These are phyloP conservation scores for Paecilomyces formosus DNA, from an alignment of 2,329 filamentous ascomycete genomes.

Conservation along the genomic window DNA sequence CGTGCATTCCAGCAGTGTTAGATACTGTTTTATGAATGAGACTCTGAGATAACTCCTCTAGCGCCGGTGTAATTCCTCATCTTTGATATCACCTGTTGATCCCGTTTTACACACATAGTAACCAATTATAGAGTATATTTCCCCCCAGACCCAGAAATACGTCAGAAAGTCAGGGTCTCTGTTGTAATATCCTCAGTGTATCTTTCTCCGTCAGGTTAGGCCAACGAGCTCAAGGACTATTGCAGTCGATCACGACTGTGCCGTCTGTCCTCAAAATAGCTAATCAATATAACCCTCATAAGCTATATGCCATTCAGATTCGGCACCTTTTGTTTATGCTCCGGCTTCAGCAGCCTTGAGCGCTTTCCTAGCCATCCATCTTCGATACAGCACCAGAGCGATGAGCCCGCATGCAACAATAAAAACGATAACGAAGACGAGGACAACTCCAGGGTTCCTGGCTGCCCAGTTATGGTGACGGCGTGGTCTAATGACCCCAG, in stretches of 20 bases:
- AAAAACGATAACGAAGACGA: conserved; percentile 57
- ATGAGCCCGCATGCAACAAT: conserved; percentile 46
- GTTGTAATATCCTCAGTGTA: no score
- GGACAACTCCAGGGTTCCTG: conserved; percentile 51
- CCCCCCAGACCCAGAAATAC: background rate
- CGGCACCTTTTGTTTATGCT: background rate
- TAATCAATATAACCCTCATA: background rate
- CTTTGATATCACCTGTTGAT: background rate
- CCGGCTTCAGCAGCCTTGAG: conserved; percentile 11
- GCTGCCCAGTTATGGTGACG: conserved; percentile 47
- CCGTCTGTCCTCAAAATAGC: background rate
- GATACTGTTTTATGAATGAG: background rate
- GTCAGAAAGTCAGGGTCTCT: background rate
- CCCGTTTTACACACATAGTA: background rate
- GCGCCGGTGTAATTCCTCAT: background rate
- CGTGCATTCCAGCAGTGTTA: no score
- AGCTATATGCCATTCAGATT: background rate
- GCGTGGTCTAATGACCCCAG: background rate
- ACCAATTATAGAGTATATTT: background rate
- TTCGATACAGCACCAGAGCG: conserved; percentile 43
- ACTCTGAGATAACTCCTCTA: background rate
- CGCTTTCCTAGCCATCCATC: conserved; percentile 26
- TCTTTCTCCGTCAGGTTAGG: background rate
- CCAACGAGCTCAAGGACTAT: background rate
- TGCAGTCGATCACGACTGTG: background rate